A percentile compares a stretch with the other conserved stretches of the same genome.
These are phyloP conservation scores for Hortaea werneckii DNA, from an alignment of 2,329 filamentous ascomycete species.

Conservation along the genomic window DNA sequence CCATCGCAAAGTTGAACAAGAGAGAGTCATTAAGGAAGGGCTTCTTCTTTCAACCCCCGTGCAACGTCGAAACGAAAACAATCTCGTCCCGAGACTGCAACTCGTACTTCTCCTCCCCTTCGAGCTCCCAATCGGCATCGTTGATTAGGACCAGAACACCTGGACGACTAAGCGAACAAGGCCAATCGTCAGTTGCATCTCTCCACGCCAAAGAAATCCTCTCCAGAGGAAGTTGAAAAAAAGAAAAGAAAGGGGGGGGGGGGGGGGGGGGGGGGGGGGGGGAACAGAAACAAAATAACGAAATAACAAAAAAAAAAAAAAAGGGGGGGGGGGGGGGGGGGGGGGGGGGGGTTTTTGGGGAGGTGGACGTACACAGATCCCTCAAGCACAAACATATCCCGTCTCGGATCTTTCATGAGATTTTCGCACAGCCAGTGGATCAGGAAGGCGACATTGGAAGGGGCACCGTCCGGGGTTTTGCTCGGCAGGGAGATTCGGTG, in stretches of 20 bases:
- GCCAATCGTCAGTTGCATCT: not conserved
- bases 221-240: too few relatives aligned
- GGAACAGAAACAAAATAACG: not conserved
- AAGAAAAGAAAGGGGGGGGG: too few relatives aligned
- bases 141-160: constrained; percentile 96
- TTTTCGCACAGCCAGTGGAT: constrained; percentile 70
- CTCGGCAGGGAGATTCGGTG: constrained; percentile 61
- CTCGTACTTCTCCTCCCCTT: constrained; percentile 86
- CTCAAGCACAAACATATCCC: constrained; percentile 83
- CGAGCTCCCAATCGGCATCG: constrained; percentile 95
- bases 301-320: not conserved
- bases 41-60: constrained; percentile 58
- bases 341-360: too few relatives aligned
- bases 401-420: constrained; percentile 73
- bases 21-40: too few relatives aligned
- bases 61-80: constrained; percentile 90
- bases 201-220: too few relatives aligned
- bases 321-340: too few relatives aligned
- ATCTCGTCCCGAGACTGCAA: constrained; percentile 76
- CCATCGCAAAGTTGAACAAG: too few relatives aligned
- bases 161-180: constrained; percentile 57
- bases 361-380: constrained; percentile 66
- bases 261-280: too few relatives aligned
- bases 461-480: constrained; percentile 47
- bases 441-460: constrained; percentile 62